Evolutionary conservation across 73 alveolate genomes (phyloP).

Genomic region (Tetrahymena elliotti): DNA sequence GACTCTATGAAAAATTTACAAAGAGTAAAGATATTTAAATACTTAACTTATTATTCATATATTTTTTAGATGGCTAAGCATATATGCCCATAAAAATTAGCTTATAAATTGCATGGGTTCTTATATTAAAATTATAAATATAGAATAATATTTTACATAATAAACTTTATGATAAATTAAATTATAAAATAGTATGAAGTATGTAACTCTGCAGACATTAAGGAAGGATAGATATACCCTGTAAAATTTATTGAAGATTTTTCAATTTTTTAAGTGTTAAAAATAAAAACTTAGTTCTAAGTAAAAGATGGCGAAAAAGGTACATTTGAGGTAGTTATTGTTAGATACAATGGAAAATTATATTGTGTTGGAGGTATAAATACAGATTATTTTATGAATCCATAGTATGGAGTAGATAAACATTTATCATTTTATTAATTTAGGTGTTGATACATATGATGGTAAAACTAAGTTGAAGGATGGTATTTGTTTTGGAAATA

Average conservation of each 20-base stretch:
- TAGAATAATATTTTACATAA: too few relatives aligned
- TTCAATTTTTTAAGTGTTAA: not conserved
- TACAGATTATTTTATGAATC: not conserved
- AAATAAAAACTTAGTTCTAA: not conserved
- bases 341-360: not conserved
- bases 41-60: too few relatives aligned
- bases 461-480: slow-evolving; percentile 19
- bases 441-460: slow-evolving; percentile 25
- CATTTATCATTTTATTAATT: not conserved
- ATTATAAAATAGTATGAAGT: not conserved
- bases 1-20: not conserved
- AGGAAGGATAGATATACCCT: not conserved
- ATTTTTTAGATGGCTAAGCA: too few relatives aligned
- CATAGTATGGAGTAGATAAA: not conserved
- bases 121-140: too few relatives aligned
- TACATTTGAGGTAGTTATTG: not conserved
- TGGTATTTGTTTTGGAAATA: slow-evolving; percentile 38
- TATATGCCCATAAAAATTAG: too few relatives aligned
- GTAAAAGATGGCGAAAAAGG: not conserved
- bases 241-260: not conserved
- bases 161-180: too few relatives aligned
- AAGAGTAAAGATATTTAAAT: not conserved
- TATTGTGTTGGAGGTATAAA: not conserved
- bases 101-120: too few relatives aligned
- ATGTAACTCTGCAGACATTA: not conserved